These are phyloP conservation scores for Pichia sp. DNA, from an alignment of 1,139 yeast genomes.

Conservation along the genomic window DNA sequence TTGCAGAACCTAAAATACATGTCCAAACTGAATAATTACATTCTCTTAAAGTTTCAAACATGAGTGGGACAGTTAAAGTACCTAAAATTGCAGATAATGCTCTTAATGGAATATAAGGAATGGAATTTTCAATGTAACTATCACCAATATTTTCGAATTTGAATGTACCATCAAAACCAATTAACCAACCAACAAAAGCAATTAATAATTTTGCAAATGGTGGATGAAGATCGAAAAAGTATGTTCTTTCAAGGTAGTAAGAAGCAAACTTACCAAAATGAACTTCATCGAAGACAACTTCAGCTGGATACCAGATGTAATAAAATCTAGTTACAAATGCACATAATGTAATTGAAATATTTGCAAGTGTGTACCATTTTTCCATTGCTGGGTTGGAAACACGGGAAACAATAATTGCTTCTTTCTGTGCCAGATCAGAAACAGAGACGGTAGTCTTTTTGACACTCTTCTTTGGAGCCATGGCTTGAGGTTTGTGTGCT, in stretches of 20 bases:
- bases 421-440: not conserved
- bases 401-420: conserved; percentile 3
- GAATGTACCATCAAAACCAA: conserved; percentile 84
- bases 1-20: conserved; percentile 69
- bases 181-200: conserved; percentile 84
- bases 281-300: conserved; percentile 96
- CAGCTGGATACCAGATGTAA: conserved; percentile 63
- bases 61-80: conserved; percentile 70
- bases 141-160: conserved; percentile 91
- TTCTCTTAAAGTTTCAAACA: conserved; percentile 78
- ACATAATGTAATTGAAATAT: conserved; percentile 48
- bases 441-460: conserved; percentile 3
- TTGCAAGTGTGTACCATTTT: conserved; percentile 38
- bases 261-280: conserved; percentile 97
- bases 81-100: conserved; percentile 79
- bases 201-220: conserved; percentile 92
- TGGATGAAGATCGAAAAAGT: conserved; percentile 95
- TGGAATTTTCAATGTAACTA: conserved; percentile 64
- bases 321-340: conserved; percentile 73
- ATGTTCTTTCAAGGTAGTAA: conserved; percentile 73
- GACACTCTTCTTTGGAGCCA: conserved; percentile 13
- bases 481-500: not conserved
- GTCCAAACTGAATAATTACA: conserved; percentile 75
- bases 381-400: conserved; percentile 21
- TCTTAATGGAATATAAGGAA: conserved; percentile 87